Evolutionary conservation across 2,329 filamentous ascomycete species (phyloP).

Genomic region (Didymosphaeria variabile): DNA sequence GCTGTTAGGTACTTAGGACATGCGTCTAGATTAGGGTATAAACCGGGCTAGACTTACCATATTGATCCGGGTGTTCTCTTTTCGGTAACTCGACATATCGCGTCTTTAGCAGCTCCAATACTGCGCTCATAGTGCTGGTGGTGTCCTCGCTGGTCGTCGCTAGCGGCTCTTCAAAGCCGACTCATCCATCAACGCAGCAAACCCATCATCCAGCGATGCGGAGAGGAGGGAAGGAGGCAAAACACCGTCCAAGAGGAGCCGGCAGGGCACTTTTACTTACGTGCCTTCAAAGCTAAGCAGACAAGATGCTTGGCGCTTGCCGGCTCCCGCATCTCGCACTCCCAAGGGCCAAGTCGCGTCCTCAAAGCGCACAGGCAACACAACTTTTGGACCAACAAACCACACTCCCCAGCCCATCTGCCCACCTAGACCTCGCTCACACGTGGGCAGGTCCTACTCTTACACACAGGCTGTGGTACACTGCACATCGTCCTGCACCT

Average conservation of each 20-base stretch:
- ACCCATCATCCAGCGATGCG: constrained; percentile 17
- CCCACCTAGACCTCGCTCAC: not conserved
- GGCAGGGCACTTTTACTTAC: constrained; percentile 40
- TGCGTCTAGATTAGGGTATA: constrained; percentile 2
- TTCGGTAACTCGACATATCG: constrained; percentile 33
- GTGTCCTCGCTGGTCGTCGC: not conserved
- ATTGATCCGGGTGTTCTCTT: constrained; percentile 26
- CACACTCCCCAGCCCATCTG: not conserved
- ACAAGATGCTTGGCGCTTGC: constrained; percentile 41
- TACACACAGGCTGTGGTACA: constrained; percentile 7
- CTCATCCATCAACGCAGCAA: not conserved
- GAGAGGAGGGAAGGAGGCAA: constrained; percentile 2
- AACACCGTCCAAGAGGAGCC: constrained; percentile 13
- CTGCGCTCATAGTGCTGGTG: constrained; percentile 26
- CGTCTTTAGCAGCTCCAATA: constrained; percentile 19
- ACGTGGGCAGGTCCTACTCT: constrained; percentile 1
- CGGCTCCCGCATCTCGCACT: constrained; percentile 19
- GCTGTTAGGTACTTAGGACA: constrained; percentile 19
- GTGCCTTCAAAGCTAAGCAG: constrained; percentile 33
- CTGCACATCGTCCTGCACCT: constrained; percentile 6
- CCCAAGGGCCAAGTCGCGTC: constrained; percentile 13
- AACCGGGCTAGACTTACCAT: constrained; percentile 29
- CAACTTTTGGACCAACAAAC: constrained; percentile 4
- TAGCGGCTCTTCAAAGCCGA: constrained; percentile 3
- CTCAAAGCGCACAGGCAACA: constrained; percentile 6